Conservation (phyloP, 2,329 filamentous ascomycete genomes). For the Diaporthe caulivora region DNA sequence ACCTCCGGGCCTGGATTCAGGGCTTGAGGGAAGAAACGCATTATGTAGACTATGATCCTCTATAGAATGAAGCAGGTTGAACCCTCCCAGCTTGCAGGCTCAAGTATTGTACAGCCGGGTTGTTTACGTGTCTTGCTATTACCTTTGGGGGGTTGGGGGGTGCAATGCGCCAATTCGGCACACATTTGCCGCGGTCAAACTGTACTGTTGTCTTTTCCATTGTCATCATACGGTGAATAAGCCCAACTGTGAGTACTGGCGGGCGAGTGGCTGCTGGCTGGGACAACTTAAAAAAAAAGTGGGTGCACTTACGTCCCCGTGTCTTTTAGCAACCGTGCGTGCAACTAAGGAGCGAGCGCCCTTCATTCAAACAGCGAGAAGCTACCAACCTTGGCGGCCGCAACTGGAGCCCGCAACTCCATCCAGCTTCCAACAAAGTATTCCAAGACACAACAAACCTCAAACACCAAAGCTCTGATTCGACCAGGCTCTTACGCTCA, state of each 20-base stretch:
- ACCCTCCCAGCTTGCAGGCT: conserved; percentile 6
- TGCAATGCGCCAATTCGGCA: neutral
- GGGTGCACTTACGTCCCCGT: conserved; percentile 2
- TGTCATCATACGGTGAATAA: neutral
- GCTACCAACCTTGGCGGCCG: conserved; percentile 9
- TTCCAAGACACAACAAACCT: neutral
- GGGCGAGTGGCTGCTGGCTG: neutral
- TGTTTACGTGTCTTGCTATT: neutral
- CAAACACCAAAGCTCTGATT: neutral
- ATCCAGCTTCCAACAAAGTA: conserved; percentile 20
- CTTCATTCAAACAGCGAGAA: neutral
- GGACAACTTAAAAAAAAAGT: neutral
- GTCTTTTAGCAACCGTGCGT: conserved; percentile 5
- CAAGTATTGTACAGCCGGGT: neutral
- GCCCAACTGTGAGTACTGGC: neutral
- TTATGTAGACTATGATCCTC: conserved; percentile 37
- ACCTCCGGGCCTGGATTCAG: conserved; percentile 17
- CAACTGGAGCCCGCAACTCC: conserved; percentile 6
- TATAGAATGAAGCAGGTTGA: conserved; percentile 31
- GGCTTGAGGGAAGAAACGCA: conserved; percentile 18
- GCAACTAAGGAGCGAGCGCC: conserved; percentile 6
- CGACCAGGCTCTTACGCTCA: neutral
- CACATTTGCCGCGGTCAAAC: neutral
- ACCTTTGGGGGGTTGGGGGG: too few species aligned
- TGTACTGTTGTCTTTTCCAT: neutral